Base-by-base conservation (phyloP, 2,329 filamentous ascomycete genomes). In the Aspergillus vadensis region DNA sequence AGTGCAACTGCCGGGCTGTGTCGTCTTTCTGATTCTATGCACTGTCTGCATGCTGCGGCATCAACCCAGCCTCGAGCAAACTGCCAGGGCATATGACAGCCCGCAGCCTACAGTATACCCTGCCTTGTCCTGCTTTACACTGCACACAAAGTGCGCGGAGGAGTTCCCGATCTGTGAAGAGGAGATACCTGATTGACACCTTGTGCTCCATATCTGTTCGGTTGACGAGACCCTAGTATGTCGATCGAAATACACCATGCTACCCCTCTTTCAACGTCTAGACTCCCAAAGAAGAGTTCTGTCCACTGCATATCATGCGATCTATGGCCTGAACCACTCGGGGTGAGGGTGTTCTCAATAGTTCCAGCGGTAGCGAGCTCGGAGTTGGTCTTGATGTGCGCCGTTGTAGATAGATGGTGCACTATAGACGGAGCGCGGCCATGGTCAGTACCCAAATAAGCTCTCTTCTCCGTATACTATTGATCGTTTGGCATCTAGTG, bases 181-280 rank as follows among this genome's bases (percentile, higher is more conserved):
- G 9, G n/a, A 27, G 25, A 50, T 50, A 30, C 25, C 47, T 27
- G 47, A 50, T 50, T 9, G 47, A 50, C 47, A 50, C 47, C 47
- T 50, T 50, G 47, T 30, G 25, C 25, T 32, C 23, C 25, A 30
- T 19, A 27, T 27, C 47, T 50, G n/a, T 27, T 50, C 25, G 25
- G 25, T n/a, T 30, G 47, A 30, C 47, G 47, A 50, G 47, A 50
- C 47, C 47, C 47, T 50, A 30, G 47, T 30, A 17, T 32, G 47
- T 30, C 47, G 23, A 50, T 50, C 47, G 47, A 15, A 50, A 32
- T 50, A 50, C 47, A 27, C 47, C n/a, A 50, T 50, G 47, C 25
- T n/a, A 50, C 47, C 47, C 32, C n/a, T 50, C 25, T 50, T 30
- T 27, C n/a, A 17, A 27, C 30, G 47, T 17, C 47, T 50, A 50